These are phyloP conservation scores for Erysimum cheiranthoides DNA, from an alignment of 345 rosid genomes.

Conservation along the genomic window DNA sequence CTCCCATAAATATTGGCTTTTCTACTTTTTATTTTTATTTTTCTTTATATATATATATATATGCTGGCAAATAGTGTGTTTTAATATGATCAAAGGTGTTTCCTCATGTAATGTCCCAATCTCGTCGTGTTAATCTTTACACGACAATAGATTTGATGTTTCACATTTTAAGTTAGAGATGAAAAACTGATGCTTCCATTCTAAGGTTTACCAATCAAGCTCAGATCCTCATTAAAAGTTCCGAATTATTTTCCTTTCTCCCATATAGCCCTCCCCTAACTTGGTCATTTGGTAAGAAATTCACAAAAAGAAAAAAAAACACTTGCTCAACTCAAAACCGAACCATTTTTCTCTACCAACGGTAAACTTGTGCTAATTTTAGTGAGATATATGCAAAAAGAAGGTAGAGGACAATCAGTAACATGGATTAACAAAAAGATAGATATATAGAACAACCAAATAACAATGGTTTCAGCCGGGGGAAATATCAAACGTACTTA, in stretches of 20 bases:
- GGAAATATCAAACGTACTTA: background rate
- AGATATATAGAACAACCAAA: background rate
- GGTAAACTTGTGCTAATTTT: conserved; percentile 9
- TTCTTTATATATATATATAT: background rate
- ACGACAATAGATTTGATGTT: conserved; percentile 44
- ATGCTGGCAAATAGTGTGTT: background rate
- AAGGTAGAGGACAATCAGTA: background rate
- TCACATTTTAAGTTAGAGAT: conserved; percentile 30
- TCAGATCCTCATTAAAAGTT: conserved; percentile 19
- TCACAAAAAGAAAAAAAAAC: no score
- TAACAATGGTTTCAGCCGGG: background rate
- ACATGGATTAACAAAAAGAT: no score
- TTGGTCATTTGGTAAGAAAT: background rate
- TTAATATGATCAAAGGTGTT: conserved; percentile 31
- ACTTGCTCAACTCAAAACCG: background rate
- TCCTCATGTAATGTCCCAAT: conserved; percentile 34
- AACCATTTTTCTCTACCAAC: background rate
- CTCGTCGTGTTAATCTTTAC: conserved; percentile 42
- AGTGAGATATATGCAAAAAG: background rate
- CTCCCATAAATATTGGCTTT: conserved; percentile 49
- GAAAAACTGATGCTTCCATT: conserved; percentile 28
- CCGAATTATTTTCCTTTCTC: background rate
- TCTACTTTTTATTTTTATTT: conserved; percentile 21
- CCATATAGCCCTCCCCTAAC: background rate
- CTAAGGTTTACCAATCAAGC: conserved; percentile 37